A percentile compares a stretch with the other conserved stretches of the same genome.
Conservation (phyloP, 192 early-diverging fungal genomes). For the Coemansia furcata region DNA sequence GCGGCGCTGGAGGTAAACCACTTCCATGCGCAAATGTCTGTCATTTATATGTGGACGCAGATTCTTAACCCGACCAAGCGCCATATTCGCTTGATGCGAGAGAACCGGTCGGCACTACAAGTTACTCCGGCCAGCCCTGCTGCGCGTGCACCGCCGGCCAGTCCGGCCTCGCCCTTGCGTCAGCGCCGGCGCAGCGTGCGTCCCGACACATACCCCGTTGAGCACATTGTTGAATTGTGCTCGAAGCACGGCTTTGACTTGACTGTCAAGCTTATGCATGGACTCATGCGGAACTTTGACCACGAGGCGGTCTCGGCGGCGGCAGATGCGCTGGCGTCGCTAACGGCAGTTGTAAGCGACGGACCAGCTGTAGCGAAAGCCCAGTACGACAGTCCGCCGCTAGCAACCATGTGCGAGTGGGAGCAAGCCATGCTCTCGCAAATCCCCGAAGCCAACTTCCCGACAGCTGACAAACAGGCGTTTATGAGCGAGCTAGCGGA, state of each 20-base stretch:
- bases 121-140: background rate
- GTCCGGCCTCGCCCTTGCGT: constrained; percentile 13
- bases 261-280: constrained; percentile 26
- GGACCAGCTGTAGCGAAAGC: constrained; percentile 19
- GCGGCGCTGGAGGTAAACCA: constrained; percentile 44
- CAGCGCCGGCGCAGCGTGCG: constrained; percentile 3
- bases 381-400: constrained; percentile 27
- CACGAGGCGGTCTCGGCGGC: constrained; percentile 36
- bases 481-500: constrained; percentile 30
- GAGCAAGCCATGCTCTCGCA: constrained; percentile 35
- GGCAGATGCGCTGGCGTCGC: constrained; percentile 27
- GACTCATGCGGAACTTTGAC: constrained; percentile 35
- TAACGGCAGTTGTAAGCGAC: constrained; percentile 36
- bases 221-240: constrained; percentile 35
- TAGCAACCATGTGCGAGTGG: constrained; percentile 40
- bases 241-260: constrained; percentile 36
- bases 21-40: constrained; percentile 38
- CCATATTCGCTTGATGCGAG: constrained; percentile 37
- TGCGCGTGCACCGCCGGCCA: background rate
- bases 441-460: constrained; percentile 31
- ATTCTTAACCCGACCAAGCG: constrained; percentile 45
- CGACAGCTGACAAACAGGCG: constrained; percentile 25
- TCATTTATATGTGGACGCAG: constrained; percentile 36
- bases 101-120: constrained; percentile 5
- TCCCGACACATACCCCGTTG: constrained; percentile 31